Evolutionary conservation across 441 rosid species (phyloP), one percentile per base, ranked within the genome.

Genomic region (Arabidopsis hybrid): DNA sequence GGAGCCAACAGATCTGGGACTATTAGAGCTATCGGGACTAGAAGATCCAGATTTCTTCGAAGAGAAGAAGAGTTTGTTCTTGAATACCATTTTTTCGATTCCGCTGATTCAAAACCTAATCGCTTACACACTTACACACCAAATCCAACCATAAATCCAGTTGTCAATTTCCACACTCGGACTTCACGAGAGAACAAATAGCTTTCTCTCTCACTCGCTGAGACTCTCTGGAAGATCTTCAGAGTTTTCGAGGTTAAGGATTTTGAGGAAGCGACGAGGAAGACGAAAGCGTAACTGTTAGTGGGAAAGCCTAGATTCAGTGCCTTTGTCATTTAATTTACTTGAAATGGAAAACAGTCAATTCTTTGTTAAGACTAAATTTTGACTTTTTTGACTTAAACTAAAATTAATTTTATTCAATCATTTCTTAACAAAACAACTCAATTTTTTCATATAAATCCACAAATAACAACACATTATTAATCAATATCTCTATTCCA

Each of bases 1-100:
- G 65, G 99, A 92, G 65, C 92, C 89, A 45, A 80, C 64, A 40
- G 98, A 92, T 89, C 93, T 87, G 46, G 97, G 96, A 71, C 97
- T 89, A 82, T 81, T 95, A 49, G 98, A 91, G 75, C 89, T 91
- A 58, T 91, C 95, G 5, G 96, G 93, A 69, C 92, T 85, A 13
- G 98, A 88, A 50, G 99, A 73, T 70, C 87, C 96, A 1, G 98
- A 92, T 75, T 89, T 89, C 87, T 87, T 91, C 5, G 97, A 92
- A 1, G 95, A 90, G 79, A 95, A 95, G 86, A 95, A 95, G 31
- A 87, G 88, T 73, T 89, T 92, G 85, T 90, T 94, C 84, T 91
- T 95, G 87, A 95, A 95, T 29, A 95, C 98, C 99, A 92, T 21
- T 93, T 68, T 43, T 42, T 73, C 57, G 68, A 62, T 60, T 60